Evolutionary conservation across 176 grass and related monocot genomes (phyloP), one percentile per base, ranked within the genome.

Genomic region (Aegilops sharonensis): DNA sequence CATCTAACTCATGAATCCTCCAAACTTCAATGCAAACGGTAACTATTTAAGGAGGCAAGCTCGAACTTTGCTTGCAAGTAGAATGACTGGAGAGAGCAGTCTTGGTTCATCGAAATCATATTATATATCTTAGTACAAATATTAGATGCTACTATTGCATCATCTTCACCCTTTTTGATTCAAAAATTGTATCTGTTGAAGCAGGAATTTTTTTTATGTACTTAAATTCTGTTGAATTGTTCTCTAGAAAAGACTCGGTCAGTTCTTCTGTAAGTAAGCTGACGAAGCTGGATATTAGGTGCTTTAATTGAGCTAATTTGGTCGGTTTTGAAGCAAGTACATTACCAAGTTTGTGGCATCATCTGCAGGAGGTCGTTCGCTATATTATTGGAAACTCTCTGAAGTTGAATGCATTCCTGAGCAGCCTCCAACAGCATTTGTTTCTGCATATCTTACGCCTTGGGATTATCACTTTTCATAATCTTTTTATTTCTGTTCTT

Each of bases 351-450:
- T 6, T 73, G 36, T 75, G 77, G 42, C 34, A 39, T 72, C 67
- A 77, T 92, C 18, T 84, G 36, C 90, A 98, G 96, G 84, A 81
- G 91, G 90, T 86, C 63, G 84, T 83, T 43, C 92, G 78, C 72
- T 95, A 91, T 80, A 95, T 98, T 71, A 88, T 98, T 83, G 81
- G 89, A 34, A 80, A 94, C 73, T 98, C 96, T 64, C 90, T 98
- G 40, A 98, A 98, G 87, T 86, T 95, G 27, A 27, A 27, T 27
- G 27, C 27, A 27, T 73, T 78, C 66, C 78, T 94, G 77, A 83
- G 27, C 21, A 85, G 57, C 24, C 72, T 11, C 36, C 48, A 20
- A 63, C 47, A 20, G 15, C n/a, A 25, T 82, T 68, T 31, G 0
- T 86, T 78, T 82, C 4, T 64, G 42, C 21, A 50, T 50, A 50